Evolutionary conservation across 2,329 filamentous ascomycete genomes (phyloP).

Genomic region (Elsinoe arachidis): DNA sequence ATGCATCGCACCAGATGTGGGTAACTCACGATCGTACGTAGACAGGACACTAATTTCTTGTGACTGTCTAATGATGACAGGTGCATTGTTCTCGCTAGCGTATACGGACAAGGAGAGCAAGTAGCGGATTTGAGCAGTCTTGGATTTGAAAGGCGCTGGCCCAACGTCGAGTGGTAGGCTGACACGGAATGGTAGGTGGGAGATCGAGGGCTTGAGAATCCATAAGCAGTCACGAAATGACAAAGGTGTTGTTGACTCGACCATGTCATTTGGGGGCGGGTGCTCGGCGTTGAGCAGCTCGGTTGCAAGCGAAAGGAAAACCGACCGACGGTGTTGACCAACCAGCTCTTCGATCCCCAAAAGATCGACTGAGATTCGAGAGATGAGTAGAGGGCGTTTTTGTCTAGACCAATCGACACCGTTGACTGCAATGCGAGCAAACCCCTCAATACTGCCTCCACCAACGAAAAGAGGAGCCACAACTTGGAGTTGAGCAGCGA

Average conservation of each 20-base stretch:
- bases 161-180: conserved; percentile 47
- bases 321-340: conserved; percentile 33
- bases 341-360: conserved; percentile 45
- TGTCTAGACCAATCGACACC: conserved; percentile 38
- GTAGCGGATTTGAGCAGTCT: conserved; percentile 44
- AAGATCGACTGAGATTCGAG: conserved; percentile 43
- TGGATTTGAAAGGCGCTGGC: conserved; percentile 46
- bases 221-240: conserved; percentile 36
- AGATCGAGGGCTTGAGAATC: conserved; percentile 40
- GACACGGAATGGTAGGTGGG: conserved; percentile 43
- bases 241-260: conserved; percentile 35
- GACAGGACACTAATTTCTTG: conserved; percentile 44
- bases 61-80: conserved; percentile 42
- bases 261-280: conserved; percentile 43
- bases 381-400: conserved; percentile 38
- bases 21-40: conserved; percentile 43
- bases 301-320: conserved; percentile 45
- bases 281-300: conserved; percentile 44
- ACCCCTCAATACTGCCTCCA: conserved; percentile 46
- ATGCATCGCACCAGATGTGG: not conserved
- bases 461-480: conserved; percentile 47
- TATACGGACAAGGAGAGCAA: conserved; percentile 40
- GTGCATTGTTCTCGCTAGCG: conserved; percentile 40
- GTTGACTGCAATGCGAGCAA: conserved; percentile 40
- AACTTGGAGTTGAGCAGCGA: conserved; percentile 42